Evolutionary conservation across 352 stramenopile genomes (phyloP).

Genomic region (Blastocystis hominis): DNA sequence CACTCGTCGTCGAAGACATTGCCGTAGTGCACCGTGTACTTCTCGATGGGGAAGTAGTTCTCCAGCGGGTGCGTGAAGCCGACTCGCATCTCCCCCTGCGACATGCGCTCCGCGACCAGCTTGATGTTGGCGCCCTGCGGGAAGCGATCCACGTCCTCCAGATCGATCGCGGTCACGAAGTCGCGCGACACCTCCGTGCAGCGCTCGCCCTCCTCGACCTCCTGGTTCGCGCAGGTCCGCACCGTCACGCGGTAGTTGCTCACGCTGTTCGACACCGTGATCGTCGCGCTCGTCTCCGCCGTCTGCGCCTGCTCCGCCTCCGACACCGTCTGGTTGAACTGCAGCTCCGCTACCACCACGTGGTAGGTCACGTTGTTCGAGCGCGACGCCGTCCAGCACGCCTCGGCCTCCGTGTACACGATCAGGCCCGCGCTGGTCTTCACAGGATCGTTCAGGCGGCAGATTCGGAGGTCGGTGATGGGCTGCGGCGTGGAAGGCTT

Average conservation of each 20-base stretch:
- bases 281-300: not conserved
- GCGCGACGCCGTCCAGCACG: slow-evolving; percentile 14
- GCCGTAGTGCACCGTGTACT: slow-evolving; percentile 27
- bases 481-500: not conserved
- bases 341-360: not conserved
- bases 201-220: not conserved
- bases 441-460: not conserved
- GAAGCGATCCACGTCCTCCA: slow-evolving; percentile 33
- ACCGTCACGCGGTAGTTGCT: not conserved
- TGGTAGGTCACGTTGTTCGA: not conserved
- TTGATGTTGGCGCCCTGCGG: slow-evolving; percentile 23
- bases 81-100: not conserved
- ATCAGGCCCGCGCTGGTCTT: not conserved
- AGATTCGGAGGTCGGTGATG: slow-evolving; percentile 16
- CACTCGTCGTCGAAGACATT: slow-evolving; percentile 3
- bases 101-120: slow-evolving; percentile 34
- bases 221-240: not conserved
- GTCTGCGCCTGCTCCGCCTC: not conserved
- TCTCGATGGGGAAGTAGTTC: slow-evolving; percentile 52
- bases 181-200: not conserved
- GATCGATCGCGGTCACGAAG: slow-evolving; percentile 36
- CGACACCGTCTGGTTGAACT: not conserved
- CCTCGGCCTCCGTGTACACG: slow-evolving; percentile 15
- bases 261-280: slow-evolving; percentile 15
- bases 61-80: slow-evolving; percentile 41